Conservation (phyloP, 1,139 yeast species). For the Pneumocystis murina region DNA sequence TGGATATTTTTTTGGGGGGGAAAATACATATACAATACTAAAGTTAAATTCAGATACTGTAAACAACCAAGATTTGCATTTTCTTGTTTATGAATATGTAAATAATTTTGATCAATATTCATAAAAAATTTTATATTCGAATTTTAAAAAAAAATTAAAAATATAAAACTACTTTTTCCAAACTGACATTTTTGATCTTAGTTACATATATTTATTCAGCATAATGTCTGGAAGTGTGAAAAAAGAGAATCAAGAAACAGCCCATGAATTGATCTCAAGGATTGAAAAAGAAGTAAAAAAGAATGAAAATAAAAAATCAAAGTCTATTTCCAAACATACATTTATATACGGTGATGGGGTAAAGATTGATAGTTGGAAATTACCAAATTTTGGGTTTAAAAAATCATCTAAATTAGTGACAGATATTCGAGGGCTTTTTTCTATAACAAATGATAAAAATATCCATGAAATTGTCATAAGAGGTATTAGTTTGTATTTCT, state of each 20-base stretch:
- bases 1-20: not conserved
- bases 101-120: not conserved
- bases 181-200: not conserved
- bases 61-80: not conserved
- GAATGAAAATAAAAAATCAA: not conserved
- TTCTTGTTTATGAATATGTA: not conserved
- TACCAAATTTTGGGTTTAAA: not conserved
- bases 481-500: slow-evolving; percentile 30
- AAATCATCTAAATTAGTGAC: slow-evolving; percentile 18
- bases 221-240: not conserved
- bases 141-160: not conserved
- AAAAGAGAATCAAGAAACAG: not conserved
- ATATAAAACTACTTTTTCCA: no score
- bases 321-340: not conserved
- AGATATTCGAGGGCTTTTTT: slow-evolving; percentile 75
- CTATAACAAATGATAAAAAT: slow-evolving; percentile 27
- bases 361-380: not conserved
- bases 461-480: slow-evolving; percentile 44
- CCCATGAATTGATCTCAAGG: not conserved
- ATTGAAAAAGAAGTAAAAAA: not conserved
- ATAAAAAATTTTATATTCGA: not conserved
- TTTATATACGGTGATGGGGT: not conserved
- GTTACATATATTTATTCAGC: not conserved
- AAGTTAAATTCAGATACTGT: not conserved
- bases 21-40: not conserved